A percentile compares a stretch with the other conserved stretches of the same genome.
These are phyloP conservation scores for Cladophialophora bantiana DNA, from an alignment of 2,329 filamentous ascomycete species.

Conservation along the genomic window DNA sequence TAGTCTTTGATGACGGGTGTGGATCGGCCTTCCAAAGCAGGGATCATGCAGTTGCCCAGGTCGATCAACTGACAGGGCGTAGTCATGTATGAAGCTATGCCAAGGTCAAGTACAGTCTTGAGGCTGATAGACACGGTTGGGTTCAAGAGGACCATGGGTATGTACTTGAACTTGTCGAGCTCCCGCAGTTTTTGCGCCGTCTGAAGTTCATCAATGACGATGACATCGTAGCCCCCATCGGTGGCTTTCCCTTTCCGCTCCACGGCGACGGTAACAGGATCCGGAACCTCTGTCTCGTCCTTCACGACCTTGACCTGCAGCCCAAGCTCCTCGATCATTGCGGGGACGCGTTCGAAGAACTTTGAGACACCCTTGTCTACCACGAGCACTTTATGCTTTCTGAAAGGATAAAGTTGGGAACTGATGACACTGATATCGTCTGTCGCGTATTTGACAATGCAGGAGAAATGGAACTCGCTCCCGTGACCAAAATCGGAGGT, in stretches of 20 bases:
- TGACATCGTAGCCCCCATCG: conserved; percentile 84
- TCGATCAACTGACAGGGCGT: conserved; percentile 94
- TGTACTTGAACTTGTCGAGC: conserved; percentile 96
- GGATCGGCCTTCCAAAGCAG: conserved; percentile 89
- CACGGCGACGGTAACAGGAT: conserved; percentile 54
- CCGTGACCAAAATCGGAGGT: conserved; percentile 90
- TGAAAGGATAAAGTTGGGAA: conserved; percentile 87
- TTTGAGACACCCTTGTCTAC: conserved; percentile 88
- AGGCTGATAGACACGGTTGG: conserved; percentile 89
- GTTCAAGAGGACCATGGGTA: conserved; percentile 90
- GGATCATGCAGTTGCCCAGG: conserved; percentile 93
- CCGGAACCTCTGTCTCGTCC: conserved; percentile 71
- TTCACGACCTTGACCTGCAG: conserved; percentile 85
- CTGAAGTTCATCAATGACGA: conserved; percentile 92
- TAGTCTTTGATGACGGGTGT: conserved; percentile 92
- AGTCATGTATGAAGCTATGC: conserved; percentile 99
- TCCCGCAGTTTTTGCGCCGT: conserved; percentile 85
- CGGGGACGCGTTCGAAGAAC: conserved; percentile 75
- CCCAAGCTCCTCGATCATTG: conserved; percentile 79
- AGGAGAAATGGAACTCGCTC: conserved; percentile 96
- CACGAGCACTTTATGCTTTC: conserved; percentile 89
- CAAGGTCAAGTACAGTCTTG: conserved; percentile 90
- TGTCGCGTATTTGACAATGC: conserved; percentile 82
- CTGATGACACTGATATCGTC: conserved; percentile 79
- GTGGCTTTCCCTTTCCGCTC: conserved; percentile 55